Evolutionary conservation across 169 alveolate species (phyloP).

Genomic region (Toxoplasma gondii): DNA sequence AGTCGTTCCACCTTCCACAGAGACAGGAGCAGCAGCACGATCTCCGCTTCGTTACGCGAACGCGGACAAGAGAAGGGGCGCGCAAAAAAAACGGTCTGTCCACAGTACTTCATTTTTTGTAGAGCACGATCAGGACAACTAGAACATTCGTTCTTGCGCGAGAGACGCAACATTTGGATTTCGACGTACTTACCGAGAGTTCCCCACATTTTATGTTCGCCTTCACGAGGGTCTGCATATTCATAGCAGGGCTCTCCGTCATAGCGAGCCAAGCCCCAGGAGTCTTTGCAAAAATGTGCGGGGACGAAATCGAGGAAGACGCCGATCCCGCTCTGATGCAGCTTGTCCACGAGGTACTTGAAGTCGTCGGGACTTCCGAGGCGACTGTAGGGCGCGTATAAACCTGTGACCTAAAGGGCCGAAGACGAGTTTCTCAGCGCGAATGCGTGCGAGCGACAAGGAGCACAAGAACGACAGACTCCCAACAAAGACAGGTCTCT

Average conservation of each 20-base stretch:
- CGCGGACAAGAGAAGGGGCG: no score
- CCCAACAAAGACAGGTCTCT: neutral
- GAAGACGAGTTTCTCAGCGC: neutral
- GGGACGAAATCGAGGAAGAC: constrained; percentile 79
- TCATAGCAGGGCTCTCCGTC: constrained; percentile 80
- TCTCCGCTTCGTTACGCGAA: no score
- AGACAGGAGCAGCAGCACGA: no score
- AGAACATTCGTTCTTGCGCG: no score
- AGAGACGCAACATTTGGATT: no score
- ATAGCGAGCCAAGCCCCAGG: constrained; percentile 79
- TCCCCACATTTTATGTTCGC: constrained; percentile 81
- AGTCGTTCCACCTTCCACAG: no score
- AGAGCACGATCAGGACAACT: no score
- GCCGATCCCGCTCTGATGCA: constrained; percentile 77
- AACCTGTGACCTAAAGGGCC: constrained; percentile 73
- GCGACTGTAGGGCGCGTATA: constrained; percentile 79
- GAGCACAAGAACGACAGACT: neutral
- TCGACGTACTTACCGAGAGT: constrained; percentile 67
- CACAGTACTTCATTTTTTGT: no score
- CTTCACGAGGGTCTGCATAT: constrained; percentile 81
- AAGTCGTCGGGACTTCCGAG: constrained; percentile 79
- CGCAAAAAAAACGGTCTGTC: no score
- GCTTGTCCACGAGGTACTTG: constrained; percentile 75
- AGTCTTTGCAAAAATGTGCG: constrained; percentile 79
- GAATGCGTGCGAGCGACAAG: neutral